These are phyloP conservation scores for Adansonia madagascariensis DNA, from an alignment of 441 rosid genomes.

Conservation along the genomic window DNA sequence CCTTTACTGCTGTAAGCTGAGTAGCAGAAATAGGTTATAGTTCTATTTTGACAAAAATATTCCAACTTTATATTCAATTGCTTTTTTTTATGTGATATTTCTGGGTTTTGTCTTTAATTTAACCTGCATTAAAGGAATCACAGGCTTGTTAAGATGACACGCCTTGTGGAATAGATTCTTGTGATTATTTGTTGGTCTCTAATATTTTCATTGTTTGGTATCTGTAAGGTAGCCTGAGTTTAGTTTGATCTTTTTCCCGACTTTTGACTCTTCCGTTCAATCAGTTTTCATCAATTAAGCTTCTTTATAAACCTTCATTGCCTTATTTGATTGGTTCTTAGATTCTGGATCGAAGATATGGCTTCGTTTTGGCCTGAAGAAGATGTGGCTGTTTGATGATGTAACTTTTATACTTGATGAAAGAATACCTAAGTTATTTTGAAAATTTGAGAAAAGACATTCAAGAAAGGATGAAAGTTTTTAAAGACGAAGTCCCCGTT, in stretches of 20 bases:
- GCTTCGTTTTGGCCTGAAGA: background rate
- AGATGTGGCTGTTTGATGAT: constrained; percentile 15
- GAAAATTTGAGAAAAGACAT: background rate
- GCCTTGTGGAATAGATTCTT: background rate
- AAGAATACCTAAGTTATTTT: constrained; percentile 4
- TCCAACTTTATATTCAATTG: background rate
- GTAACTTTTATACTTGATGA: background rate
- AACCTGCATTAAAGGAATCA: background rate
- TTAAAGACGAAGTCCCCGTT: background rate
- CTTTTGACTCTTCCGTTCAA: background rate
- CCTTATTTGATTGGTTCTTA: background rate
- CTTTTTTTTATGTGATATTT: background rate
- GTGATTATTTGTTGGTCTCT: background rate
- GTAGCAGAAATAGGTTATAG: background rate
- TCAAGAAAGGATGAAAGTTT: background rate
- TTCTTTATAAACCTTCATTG: background rate
- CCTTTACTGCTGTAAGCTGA: background rate
- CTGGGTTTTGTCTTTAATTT: background rate
- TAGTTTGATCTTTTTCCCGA: background rate
- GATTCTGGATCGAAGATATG: background rate
- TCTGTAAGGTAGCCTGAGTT: constrained; percentile 8
- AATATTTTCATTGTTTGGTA: background rate
- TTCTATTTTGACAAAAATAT: background rate
- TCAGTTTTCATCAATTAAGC: background rate
- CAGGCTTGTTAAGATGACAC: background rate